Evolutionary conservation across 345 rosid genomes (phyloP).

Genomic region (Carallia brachiata): DNA sequence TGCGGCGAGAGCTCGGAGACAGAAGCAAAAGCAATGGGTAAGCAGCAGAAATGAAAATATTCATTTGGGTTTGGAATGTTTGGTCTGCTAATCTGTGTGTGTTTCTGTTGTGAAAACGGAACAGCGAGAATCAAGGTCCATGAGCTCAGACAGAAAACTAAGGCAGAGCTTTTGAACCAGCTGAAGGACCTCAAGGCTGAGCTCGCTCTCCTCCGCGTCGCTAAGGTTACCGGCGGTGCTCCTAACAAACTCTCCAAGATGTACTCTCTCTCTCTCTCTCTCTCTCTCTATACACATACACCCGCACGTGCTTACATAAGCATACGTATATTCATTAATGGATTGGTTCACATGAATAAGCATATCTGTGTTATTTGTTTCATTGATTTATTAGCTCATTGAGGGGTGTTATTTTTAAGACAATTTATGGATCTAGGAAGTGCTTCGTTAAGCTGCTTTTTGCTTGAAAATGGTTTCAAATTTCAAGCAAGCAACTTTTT

Average conservation of each 20-base stretch:
- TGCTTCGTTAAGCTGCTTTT: no score
- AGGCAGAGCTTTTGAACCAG: constrained; percentile 48
- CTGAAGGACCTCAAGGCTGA: constrained; percentile 64
- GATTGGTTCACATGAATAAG: neutral
- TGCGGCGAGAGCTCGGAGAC: neutral
- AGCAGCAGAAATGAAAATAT: neutral
- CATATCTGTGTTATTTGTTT: no score
- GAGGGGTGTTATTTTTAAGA: no score
- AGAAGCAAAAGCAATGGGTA: constrained; percentile 13
- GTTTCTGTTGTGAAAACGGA: neutral
- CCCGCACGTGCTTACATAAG: neutral
- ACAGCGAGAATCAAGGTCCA: constrained; percentile 69
- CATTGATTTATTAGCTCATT: no score
- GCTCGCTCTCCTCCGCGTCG: constrained; percentile 66
- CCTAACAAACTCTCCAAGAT: constrained; percentile 71
- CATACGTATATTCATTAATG: neutral
- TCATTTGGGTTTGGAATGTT: neutral
- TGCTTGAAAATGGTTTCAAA: no score
- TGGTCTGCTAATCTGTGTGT: neutral
- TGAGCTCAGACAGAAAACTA: constrained; percentile 60
- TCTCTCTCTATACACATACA: no score
- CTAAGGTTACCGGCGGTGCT: constrained; percentile 72
- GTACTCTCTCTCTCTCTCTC: constrained; percentile 16
- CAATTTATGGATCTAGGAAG: no score
- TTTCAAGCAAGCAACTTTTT: no score